A percentile compares a stretch with the other conserved stretches of the same genome.
These are phyloP conservation scores for Emericellopsis cladophorae DNA, from an alignment of 2,329 filamentous ascomycete species.

Conservation along the genomic window DNA sequence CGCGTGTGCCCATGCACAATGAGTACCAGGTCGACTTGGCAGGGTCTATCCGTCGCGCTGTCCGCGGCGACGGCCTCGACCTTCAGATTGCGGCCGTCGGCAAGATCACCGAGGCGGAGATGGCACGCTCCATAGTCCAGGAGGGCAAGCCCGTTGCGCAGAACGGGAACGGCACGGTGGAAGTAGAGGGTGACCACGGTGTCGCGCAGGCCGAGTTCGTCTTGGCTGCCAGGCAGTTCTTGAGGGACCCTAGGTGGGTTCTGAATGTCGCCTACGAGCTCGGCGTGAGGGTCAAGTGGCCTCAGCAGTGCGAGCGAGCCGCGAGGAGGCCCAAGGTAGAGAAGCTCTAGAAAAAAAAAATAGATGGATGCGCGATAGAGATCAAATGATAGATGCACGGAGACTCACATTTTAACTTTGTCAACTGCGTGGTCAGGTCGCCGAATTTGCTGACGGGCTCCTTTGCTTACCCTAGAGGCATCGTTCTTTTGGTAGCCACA, in stretches of 20 bases:
- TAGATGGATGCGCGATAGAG: too few relatives aligned
- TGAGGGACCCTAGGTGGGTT: constrained; percentile 72
- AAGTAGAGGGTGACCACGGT: constrained; percentile 25
- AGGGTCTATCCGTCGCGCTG: constrained; percentile 53
- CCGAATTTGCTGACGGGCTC: too few relatives aligned
- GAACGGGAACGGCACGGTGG: constrained; percentile 19
- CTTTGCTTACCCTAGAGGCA: too few relatives aligned
- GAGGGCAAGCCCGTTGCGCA: constrained; percentile 16
- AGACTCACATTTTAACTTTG: too few relatives aligned
- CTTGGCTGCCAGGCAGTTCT: constrained; percentile 61
- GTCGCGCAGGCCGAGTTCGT: constrained; percentile 51
- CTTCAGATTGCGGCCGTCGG: constrained; percentile 67
- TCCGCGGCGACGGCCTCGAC: constrained; percentile 32
- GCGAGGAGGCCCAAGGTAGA: constrained; percentile 9
- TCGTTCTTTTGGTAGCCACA: too few relatives aligned
- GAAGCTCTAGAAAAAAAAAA: not conserved
- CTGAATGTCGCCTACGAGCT: constrained; percentile 62
- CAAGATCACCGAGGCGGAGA: constrained; percentile 53
- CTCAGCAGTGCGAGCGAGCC: constrained; percentile 48
- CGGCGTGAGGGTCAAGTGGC: constrained; percentile 56
- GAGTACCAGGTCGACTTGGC: constrained; percentile 69
- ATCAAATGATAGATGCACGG: too few relatives aligned
- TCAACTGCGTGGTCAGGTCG: too few relatives aligned
- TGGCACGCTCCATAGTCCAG: constrained; percentile 49
- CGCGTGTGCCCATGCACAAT: constrained; percentile 47